Evolutionary conservation across 805 yeast genomes (phyloP), one percentile per base, ranked within the genome.

Genomic region (Teunomyces atbi): DNA sequence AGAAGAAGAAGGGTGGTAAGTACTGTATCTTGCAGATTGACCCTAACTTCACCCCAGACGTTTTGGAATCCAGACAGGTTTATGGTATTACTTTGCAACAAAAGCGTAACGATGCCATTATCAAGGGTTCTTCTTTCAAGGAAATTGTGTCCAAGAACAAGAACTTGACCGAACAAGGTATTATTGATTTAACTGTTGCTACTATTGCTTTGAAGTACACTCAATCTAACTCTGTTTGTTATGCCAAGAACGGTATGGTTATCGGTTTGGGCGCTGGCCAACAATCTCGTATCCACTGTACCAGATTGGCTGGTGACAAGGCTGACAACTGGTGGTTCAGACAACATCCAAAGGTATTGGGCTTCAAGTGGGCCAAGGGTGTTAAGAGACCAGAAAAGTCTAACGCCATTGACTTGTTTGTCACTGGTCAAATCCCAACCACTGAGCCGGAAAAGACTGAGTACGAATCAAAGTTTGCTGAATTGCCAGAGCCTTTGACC

Each of bases 301-400:
- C 99, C 42, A 86, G 99, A 76, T 81, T 94, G 59, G 99, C 99
- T 44, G 99, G 99, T 68, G 99, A 94, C 65, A 94, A 94, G 79
- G 97, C 98, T 56, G 97, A 94, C 71, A 91, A 91, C 81, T 94
- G 98, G 98, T 94, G 99, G 99, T 81, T 94, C 64, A 86, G 99
- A 78, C 98, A 94, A 72, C 99, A 94, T 73, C 98, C 98, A 57
- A 82, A 77, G 66, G 98, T 94, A 6, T 74, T 94, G 49, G 94
- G 74, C 19, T 86, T 94, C 82, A 81, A 92, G 74, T 94, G 98
- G 98, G 96, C 96, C 53, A 89, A 89, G 76, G 98, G 98, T 64
- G 86, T 86, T 57, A 94, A 94, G 82, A 89, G 97, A 76, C 97
- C 98, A 53, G 99, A 94, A 68, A 94, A 94, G 81, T 86, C 96